Base-by-base conservation (phyloP, 2,329 filamentous ascomycete species). In the Diaporthe nobilis region DNA sequence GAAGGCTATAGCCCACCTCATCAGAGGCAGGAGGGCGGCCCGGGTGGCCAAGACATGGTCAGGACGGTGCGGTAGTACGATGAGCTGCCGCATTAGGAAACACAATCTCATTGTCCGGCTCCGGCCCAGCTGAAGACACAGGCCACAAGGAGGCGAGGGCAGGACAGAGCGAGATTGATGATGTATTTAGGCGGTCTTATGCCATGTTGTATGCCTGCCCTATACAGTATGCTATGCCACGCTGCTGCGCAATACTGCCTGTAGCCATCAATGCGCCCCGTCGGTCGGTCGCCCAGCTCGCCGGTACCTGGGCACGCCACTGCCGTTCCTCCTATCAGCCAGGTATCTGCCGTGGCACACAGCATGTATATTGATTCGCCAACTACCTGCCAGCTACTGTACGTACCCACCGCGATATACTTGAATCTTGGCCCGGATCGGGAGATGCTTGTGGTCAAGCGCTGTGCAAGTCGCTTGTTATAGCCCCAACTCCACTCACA, bases 101-200 rank as follows among this genome's bases (percentile, higher is more conserved):
- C 15, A 70, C 72, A 74, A 74, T 74, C 39, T 70, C 47, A 70
- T 74, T 74, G 61, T 74, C 72, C 34, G 13, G 39, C 72, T 65
- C 51, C 71, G 57, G 51, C 31, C 47, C 58, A 55, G 57, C 53
- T 67, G 47, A 61, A 55, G 71, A 49, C 3, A 13, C 17, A 20
- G 57, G 34, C 57, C 57, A 34, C 20, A 42, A 25, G 25, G 25
- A 34, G 61, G 61, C 25, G 61, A 31, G n/a, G 39, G 31, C 70
- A 58, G 9, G 34, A 47, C 15, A 42, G 49, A 44, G 47, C 49
- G 47, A 71, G 67, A 71, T 49, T 65, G 61, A 15, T 49, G 61
- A 47, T 49, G 61, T 15, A 68, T 37, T 51, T 51, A 53, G 44
- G 28, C 63, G 22, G 44, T 39, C 28, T 68, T 68, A 55, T 55